Base-by-base conservation (phyloP, 2,329 filamentous ascomycete genomes). In the Verticillium nonalfalfae region DNA sequence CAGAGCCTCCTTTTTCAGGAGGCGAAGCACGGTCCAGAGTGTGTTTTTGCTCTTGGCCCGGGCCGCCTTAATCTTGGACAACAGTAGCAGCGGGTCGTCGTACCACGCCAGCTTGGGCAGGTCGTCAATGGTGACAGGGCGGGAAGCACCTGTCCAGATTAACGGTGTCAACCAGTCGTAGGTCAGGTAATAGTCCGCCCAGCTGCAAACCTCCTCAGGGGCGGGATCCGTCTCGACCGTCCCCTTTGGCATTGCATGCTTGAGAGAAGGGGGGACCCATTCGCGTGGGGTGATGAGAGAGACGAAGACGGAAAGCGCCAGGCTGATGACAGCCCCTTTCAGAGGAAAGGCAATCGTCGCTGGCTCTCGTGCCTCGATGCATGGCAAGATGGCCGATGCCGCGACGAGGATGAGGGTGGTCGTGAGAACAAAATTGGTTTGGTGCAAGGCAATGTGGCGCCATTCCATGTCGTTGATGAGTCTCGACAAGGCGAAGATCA, bases 51-150 rank as follows among this genome's bases (percentile, higher is more conserved):
- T 75, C 61, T 76, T 75, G 34, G 68, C 67, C 2, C 82, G 76
- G 13, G 81, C 79, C 18, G 73, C 66, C 33, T 78, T 75, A 11
- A 83, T 71, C 61, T 73, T 75, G 26, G 72, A 71, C 1, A 83
- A 72, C 15, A 84, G 75, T 58, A 81, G 70, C 26, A 78, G 68
- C 9, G 82, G 82, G 63, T 84, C 81, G 59, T 85, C 82, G 64
- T 84, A 84, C 80, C 81, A 84, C 1, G 82, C 79, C 35, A 84
- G 70, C 34, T 66, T 74, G 2, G 81, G 80, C 21, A 84, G 75
- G 64, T 79, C 76, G 40, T 78, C 74, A 66, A 81, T 74, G 33
- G 78, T 77, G 60, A 84, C 72, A 59, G 76, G 72, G 6, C 73
- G 72, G 36, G 73, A 75, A 54, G 75, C 72, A 33, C 81, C 81